Conservation (phyloP, 1,139 yeast genomes). For the Kluyveromyces sp. region DNA sequence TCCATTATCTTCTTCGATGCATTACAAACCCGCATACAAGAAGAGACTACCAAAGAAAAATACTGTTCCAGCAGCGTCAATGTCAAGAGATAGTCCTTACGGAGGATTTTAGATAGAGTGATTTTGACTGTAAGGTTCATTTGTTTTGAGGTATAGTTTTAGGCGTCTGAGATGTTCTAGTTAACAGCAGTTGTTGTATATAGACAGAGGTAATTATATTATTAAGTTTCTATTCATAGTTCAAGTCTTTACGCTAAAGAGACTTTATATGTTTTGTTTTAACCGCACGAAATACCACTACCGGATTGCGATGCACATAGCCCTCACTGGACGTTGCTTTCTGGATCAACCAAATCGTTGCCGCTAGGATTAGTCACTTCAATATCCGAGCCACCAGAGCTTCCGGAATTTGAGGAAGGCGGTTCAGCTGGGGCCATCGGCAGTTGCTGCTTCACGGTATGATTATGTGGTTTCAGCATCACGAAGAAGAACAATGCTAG, state of each 20-base stretch:
- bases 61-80: conserved; percentile 30
- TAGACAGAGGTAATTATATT: no score
- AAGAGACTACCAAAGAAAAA: conserved; percentile 28
- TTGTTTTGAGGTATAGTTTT: no score
- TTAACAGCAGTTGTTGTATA: neutral
- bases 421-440: neutral
- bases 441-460: neutral
- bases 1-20: conserved; percentile 8
- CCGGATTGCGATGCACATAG: neutral
- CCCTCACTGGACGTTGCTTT: neutral
- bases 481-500: conserved; percentile 66
- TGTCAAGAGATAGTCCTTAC: conserved; percentile 16
- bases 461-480: conserved; percentile 53
- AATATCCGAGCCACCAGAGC: neutral
- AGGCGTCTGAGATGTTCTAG: neutral
- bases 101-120: conserved; percentile 3
- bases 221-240: no score
- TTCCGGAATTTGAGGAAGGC: neutral
- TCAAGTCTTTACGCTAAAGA: no score
- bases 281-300: no score
- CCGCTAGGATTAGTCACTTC: neutral
- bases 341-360: conserved; percentile 1
- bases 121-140: neutral
- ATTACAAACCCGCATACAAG: conserved; percentile 35
- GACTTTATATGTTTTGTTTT: no score